Conservation (phyloP, 352 stramenopile species). For the Blastocystis sp. region DNA sequence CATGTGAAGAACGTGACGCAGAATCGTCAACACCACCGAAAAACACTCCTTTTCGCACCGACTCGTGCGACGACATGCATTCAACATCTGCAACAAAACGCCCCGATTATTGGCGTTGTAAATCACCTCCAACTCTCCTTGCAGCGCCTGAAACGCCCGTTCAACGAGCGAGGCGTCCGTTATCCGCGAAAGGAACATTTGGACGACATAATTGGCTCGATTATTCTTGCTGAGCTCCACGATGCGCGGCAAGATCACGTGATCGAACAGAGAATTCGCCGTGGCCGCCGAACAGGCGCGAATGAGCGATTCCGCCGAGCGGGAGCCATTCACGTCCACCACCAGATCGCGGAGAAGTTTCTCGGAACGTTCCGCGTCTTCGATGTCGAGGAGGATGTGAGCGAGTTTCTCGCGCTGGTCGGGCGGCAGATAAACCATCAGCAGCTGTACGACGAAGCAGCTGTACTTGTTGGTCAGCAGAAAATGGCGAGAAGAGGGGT, state of each 20-base stretch:
- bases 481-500: background rate
- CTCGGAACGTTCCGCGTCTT: background rate
- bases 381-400: conserved; percentile 29
- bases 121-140: background rate
- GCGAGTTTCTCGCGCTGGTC: conserved; percentile 34
- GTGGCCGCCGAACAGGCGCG: background rate
- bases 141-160: background rate
- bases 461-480: conserved; percentile 35
- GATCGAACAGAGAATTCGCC: background rate
- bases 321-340: conserved; percentile 1
- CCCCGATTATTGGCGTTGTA: conserved; percentile 23
- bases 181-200: conserved; percentile 39
- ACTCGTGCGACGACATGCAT: conserved; percentile 18
- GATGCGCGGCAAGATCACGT: background rate
- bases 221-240: background rate
- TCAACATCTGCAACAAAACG: conserved; percentile 27
- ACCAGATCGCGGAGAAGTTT: conserved; percentile 23
- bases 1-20: background rate
- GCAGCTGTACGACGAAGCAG: conserved; percentile 45
- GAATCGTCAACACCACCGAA: background rate
- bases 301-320: conserved; percentile 11
- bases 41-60: background rate
- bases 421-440: conserved; percentile 23
- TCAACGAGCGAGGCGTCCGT: background rate
- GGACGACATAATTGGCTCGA: conserved; percentile 39